phyloP scores from a whole-genome alignment of 768 basidiomycete species.

The Hydnomerulius pinastri region DNA sequence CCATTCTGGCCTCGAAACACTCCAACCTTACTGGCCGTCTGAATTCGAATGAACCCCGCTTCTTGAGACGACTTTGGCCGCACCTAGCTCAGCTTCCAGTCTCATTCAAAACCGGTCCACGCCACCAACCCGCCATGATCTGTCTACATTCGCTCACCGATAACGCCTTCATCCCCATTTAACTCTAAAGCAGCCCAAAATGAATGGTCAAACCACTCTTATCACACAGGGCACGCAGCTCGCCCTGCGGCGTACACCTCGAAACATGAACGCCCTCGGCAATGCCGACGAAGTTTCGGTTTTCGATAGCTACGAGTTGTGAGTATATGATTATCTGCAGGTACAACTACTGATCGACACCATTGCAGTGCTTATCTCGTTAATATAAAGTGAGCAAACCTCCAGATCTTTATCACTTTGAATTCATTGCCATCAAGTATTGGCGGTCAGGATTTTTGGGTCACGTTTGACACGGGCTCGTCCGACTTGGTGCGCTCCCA shows the following conservation, averaged over 20 bases:
- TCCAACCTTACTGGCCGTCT: constrained; percentile 1
- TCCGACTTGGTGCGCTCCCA: constrained; percentile 48
- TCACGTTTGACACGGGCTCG: constrained; percentile 58
- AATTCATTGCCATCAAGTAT: constrained; percentile 34
- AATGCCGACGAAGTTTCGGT: constrained; percentile 25
- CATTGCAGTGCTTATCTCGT: constrained; percentile 42
- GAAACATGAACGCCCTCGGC: constrained; percentile 15
- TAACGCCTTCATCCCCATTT: neutral
- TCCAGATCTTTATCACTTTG: too few species aligned
- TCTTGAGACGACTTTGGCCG: neutral
- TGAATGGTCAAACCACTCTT: constrained; percentile 14
- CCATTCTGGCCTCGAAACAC: neutral
- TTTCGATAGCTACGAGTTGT: constrained; percentile 37
- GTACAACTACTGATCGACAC: neutral
- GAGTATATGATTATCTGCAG: constrained; percentile 15
- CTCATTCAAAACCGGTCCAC: constrained; percentile 15
- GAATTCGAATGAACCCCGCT: constrained; percentile 5
- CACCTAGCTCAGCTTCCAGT: neutral
- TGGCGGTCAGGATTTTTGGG: constrained; percentile 44
- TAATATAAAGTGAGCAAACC: constrained; percentile 33
- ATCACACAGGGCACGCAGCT: constrained; percentile 25
- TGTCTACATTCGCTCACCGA: too few species aligned
- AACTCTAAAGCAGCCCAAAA: constrained; percentile 5
- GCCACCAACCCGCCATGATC: too few species aligned
- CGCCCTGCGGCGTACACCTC: constrained; percentile 23